Evolutionary conservation across 257 asterid genomes (phyloP).

Genomic region (Fraxinus pennsylvanica): DNA sequence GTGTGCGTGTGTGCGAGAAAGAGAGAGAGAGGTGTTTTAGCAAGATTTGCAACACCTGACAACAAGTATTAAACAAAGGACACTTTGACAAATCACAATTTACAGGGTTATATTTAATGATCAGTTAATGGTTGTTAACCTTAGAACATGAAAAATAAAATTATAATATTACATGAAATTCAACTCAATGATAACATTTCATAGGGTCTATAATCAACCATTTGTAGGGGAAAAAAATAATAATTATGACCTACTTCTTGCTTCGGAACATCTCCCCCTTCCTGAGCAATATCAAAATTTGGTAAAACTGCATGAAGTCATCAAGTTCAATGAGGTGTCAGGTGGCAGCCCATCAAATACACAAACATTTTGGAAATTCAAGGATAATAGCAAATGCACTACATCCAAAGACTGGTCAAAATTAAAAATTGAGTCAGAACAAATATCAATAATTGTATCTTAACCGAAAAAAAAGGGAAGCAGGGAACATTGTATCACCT

Average conservation of each 20-base stretch:
- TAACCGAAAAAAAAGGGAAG: background rate
- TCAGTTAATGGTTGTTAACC: background rate
- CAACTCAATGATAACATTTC: constrained; percentile 10
- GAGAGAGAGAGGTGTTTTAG: background rate
- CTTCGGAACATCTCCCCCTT: constrained; percentile 34
- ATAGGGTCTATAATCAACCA: constrained; percentile 30
- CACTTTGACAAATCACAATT: background rate
- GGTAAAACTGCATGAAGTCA: constrained; percentile 35
- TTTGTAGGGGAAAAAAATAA: background rate
- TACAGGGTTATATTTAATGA: constrained; percentile 6
- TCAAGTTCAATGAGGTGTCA: background rate
- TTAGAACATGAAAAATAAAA: constrained; percentile 14
- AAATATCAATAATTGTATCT: background rate
- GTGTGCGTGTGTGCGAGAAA: background rate
- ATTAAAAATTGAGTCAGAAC: background rate
- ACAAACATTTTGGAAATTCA: constrained; percentile 4
- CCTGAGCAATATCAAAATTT: constrained; percentile 31
- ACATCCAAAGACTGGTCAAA: background rate
- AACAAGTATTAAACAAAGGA: background rate
- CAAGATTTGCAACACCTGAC: background rate
- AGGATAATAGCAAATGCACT: background rate
- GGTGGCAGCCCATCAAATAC: constrained; percentile 11
- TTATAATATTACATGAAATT: background rate
- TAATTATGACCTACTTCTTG: constrained; percentile 44
- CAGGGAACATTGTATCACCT: background rate